Evolutionary conservation across 441 rosid species (phyloP).

Genomic region (Aleurites moluccanus): DNA sequence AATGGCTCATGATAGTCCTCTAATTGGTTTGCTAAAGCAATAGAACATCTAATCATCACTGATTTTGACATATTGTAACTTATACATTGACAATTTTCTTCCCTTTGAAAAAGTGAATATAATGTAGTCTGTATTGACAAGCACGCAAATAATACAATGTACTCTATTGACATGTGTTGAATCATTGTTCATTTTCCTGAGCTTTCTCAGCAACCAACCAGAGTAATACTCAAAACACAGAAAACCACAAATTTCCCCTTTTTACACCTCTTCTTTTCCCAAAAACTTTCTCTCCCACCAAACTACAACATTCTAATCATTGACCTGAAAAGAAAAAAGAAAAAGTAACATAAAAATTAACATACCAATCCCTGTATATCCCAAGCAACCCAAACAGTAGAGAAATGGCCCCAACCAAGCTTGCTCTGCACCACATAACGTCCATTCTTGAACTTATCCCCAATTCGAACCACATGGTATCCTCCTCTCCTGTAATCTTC

Average conservation of each 20-base stretch:
- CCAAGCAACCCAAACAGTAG: slow-evolving; percentile 83
- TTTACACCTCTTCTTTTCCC: not conserved
- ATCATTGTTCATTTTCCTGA: not conserved
- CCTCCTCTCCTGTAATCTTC: slow-evolving; percentile 70
- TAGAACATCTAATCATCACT: too few relatives aligned
- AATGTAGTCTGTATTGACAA: too few relatives aligned
- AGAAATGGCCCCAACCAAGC: slow-evolving; percentile 87
- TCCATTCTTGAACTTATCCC: slow-evolving; percentile 62
- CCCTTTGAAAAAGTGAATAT: too few relatives aligned
- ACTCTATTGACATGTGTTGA: not conserved
- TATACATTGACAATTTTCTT: too few relatives aligned
- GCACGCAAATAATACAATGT: too few relatives aligned
- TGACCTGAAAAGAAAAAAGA: not conserved
- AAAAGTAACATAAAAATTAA: not conserved
- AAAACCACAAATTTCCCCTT: not conserved
- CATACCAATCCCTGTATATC: slow-evolving; percentile 49
- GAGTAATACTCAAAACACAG: not conserved
- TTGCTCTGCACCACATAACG: slow-evolving; percentile 61
- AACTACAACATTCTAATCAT: not conserved
- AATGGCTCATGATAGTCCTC: too few relatives aligned
- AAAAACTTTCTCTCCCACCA: not conserved
- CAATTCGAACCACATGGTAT: slow-evolving; percentile 58
- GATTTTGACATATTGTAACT: too few relatives aligned
- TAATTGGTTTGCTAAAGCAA: too few relatives aligned
- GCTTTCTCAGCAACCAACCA: slow-evolving; percentile 10